phyloP scores from a whole-genome alignment of 129 eudicot species.

The Flaveria sonorensis region DNA sequence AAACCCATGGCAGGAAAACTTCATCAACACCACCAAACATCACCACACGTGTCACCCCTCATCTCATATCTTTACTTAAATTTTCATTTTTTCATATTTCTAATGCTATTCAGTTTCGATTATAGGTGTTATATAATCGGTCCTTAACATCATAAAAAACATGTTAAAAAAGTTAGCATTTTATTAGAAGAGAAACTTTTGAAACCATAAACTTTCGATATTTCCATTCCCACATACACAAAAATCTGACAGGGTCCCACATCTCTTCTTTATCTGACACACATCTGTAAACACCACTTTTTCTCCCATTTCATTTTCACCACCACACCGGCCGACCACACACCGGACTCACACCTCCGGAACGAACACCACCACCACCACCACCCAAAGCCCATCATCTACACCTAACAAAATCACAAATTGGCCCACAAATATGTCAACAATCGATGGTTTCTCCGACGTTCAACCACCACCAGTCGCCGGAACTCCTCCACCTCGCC shows the following conservation, averaged over 20 bases:
- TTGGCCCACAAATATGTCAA: conserved; percentile 27
- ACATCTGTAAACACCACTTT: not conserved
- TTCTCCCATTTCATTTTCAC: conserved; percentile 22
- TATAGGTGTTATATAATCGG: too few species aligned
- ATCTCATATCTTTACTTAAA: not conserved
- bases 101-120: too few species aligned
- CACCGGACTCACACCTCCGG: not conserved
- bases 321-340: conserved; percentile 21
- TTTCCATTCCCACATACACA: too few species aligned
- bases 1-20: not conserved
- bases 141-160: too few species aligned
- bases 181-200: too few species aligned
- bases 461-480: conserved; percentile 10
- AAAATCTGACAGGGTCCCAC: not conserved
- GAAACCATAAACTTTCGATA: too few species aligned
- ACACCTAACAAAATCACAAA: not conserved
- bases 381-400: not conserved
- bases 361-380: not conserved
- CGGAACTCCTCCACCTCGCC: conserved; percentile 29
- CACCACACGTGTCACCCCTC: not conserved
- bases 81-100: not conserved
- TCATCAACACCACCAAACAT: not conserved
- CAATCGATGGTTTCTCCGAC: conserved; percentile 13
- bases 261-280: not conserved
- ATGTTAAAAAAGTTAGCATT: too few species aligned